Evolutionary conservation across 2,329 filamentous ascomycete genomes (phyloP), one percentile per base, ranked within the genome.

Genomic region (Emmonsiellopsis sp.): DNA sequence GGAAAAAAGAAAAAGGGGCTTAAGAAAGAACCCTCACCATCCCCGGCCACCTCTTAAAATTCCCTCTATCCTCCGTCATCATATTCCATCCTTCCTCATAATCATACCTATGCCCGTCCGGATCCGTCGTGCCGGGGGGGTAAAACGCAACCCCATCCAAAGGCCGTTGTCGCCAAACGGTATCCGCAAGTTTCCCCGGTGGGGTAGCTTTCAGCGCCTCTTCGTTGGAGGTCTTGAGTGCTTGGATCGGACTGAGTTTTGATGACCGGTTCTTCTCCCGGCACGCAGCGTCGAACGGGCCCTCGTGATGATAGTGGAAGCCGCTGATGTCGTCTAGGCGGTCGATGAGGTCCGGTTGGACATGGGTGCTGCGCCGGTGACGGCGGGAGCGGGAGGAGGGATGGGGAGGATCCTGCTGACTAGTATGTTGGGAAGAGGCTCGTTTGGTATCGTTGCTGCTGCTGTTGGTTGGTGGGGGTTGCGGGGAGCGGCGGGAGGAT

Each of bases 1-100:
- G 11, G 26, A 20, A 41, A 37, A 7, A 6, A 7, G 34, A 43
- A 26, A 10, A 16, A 32, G 42, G 42, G 8, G 40, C 4, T 11
- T 38, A 40, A 49, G 5, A 20, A 30, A 16, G 51, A 32, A 26
- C 44, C 78, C 85, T 70, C 77, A 93, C 89, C 60, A 87, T 67
- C 49, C 82, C 83, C 3, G 84, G 80, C 75, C 83, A 92, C 46
- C 88, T 80, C 72, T 83, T 86, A 65, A 93, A 95, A 56, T 86
- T 81, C 0, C 73, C 70, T 50, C 63, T 64, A 32, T 69, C 68
- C 62, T 92, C 88, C 49, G 85, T 78, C 85, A 91, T 90, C 66
- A 95, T 76, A 63, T 95, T 89, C 2, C 85, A 79, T n/a, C 90
- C 90, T 64, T 96, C 90, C 62, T 89, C 76, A 63, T 96, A 96